Evolutionary conservation across 345 rosid species (phyloP), one percentile per base, ranked within the genome.

Genomic region (Aegle marmelos): DNA sequence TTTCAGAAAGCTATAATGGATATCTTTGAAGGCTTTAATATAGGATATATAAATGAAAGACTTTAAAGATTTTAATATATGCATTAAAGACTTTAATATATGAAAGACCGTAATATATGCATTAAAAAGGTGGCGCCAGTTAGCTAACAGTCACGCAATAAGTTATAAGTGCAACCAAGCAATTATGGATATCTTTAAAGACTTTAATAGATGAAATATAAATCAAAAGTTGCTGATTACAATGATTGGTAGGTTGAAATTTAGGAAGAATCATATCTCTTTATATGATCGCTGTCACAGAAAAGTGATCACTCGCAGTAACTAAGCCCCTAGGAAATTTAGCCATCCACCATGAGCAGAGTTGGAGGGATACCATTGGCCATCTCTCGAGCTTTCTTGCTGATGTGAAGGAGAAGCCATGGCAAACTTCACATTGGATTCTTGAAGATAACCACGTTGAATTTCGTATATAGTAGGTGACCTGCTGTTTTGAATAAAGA

Each of bases 401-500:
- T 7, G 53, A 25, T n/a, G 30, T 71, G 39, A 33, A 72, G 31
- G 57, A 30, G 34, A 21, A 64, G 60, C 13, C 58, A 27, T 6
- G n/a, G n/a, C 73, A 1, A 36, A 27, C 21, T 75, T 50, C n/a
- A n/a, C 70, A 48, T 75, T 45, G 70, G 78, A 75, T 75, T 63
- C 78, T 75, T 45, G 45, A 13, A 33, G 45, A 50, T 31, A 48
- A 64, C 70, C 48, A 73, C 60, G 17, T 27, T 39, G 56, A 60
- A 73, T 34, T 73, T 34, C 27, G 27, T 64, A 13, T 57, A 57
- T 57, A n/a, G 75, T 72, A 57, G 70, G 67, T 64, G 78, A 59
- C 70, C 78, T 62, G 28, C 60, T 31, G 21, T 45, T 64, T 75
- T 48, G 78, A 75, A 75, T 22, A 14, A 48, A 2, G 13, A 41